A percentile compares a stretch with the other conserved stretches of the same genome.
Conservation (phyloP, 2,329 filamentous ascomycete species). For the Rhynchosporium agropyri region DNA sequence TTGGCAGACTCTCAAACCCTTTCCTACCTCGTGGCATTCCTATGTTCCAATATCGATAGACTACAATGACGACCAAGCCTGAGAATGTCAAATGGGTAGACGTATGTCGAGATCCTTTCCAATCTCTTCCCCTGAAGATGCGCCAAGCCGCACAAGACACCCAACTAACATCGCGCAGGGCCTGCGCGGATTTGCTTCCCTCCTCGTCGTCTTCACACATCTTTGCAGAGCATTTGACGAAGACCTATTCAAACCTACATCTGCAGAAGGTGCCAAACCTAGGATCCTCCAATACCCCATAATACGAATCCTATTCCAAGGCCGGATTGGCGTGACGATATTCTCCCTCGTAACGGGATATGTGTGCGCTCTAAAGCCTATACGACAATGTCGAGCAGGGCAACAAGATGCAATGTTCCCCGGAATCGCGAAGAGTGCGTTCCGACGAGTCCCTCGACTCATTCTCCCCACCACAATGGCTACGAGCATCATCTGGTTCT, state of each 20-base stretch:
- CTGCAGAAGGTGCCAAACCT: constrained; percentile 48
- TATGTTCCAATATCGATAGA: constrained; percentile 7
- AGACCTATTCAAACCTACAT: constrained; percentile 52
- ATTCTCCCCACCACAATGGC: constrained; percentile 59
- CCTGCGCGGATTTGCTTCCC: constrained; percentile 57
- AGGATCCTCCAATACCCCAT: constrained; percentile 60
- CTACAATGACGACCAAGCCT: constrained; percentile 39
- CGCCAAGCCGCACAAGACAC: constrained; percentile 1
- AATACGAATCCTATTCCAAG: constrained; percentile 60
- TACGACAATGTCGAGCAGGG: constrained; percentile 57
- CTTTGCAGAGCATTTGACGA: constrained; percentile 54
- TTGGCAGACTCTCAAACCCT: not conserved
- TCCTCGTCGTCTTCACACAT: constrained; percentile 58
- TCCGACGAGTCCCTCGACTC: constrained; percentile 60
- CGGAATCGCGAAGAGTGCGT: constrained; percentile 58
- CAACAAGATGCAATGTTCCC: constrained; percentile 56
- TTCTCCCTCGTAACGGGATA: constrained; percentile 68
- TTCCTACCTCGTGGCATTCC: constrained; percentile 2
- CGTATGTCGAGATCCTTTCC: constrained; percentile 47
- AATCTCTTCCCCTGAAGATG: constrained; percentile 2
- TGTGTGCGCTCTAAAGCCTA: constrained; percentile 63
- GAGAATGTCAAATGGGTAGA: constrained; percentile 62
- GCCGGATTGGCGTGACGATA: constrained; percentile 66
- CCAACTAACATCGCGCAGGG: constrained; percentile 47
- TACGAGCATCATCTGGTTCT: constrained; percentile 57